Evolutionary conservation across 495 filamentous ascomycete genomes (phyloP).

Genomic region (Ramalina peruviana): DNA sequence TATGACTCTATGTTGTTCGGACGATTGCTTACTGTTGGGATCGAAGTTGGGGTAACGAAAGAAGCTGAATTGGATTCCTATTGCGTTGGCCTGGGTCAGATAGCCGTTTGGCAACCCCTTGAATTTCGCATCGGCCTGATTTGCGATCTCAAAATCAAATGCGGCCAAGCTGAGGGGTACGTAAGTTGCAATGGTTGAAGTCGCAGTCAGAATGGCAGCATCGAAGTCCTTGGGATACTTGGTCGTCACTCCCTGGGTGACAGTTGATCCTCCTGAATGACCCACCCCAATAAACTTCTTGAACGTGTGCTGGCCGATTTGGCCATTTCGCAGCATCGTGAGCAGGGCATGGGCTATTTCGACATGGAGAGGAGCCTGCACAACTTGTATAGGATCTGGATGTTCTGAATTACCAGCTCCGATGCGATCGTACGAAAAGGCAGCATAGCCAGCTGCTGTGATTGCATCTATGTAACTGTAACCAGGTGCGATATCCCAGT

Average conservation of each 20-base stretch:
- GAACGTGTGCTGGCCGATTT: conserved; percentile 14
- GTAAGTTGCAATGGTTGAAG: conserved; percentile 1
- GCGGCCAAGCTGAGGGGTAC: conserved; percentile 4
- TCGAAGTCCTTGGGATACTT: conserved; percentile 21
- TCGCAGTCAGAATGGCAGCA: conserved; percentile 20
- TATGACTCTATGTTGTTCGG: neutral
- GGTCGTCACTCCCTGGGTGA: conserved; percentile 16
- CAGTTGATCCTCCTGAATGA: conserved; percentile 22
- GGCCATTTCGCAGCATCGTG: conserved; percentile 15
- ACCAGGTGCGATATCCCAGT: conserved; percentile 21
- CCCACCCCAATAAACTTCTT: conserved; percentile 25
- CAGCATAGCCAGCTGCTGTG: conserved; percentile 22
- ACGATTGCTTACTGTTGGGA: neutral
- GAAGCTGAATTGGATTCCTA: neutral
- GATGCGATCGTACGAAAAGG: conserved; percentile 31
- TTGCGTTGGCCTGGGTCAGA: neutral
- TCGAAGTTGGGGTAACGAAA: neutral
- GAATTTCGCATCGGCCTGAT: neutral
- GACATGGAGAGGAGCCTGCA: conserved; percentile 24
- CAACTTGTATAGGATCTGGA: conserved; percentile 23
- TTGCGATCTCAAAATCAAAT: conserved; percentile 14
- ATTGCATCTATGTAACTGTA: conserved; percentile 20
- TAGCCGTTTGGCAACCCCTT: neutral
- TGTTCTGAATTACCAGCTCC: conserved; percentile 23
- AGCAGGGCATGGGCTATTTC: conserved; percentile 26